Conservation (phyloP, 2,329 filamentous ascomycete genomes). For the Aspergillus novofumigatus region DNA sequence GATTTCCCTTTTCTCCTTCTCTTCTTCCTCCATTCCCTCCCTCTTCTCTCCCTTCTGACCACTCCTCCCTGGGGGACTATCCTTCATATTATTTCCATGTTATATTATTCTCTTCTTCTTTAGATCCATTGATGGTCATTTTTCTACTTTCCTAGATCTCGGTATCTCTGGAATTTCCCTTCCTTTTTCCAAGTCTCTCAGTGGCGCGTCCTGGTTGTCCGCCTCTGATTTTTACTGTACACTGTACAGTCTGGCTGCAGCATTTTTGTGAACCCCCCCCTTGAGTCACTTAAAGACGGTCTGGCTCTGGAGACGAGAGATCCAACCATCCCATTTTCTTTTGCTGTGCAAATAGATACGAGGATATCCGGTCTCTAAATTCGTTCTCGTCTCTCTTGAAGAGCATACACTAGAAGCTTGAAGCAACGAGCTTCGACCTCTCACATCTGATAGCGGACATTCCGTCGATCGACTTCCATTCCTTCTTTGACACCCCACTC, state of each 20-base stretch:
- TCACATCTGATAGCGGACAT: constrained; percentile 27
- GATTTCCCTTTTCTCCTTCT: constrained; percentile 1
- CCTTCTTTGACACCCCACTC: constrained; percentile 23
- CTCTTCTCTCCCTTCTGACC: constrained; percentile 8
- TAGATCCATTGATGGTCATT: constrained; percentile 3
- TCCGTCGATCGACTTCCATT: constrained; percentile 30
- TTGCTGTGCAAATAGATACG: constrained; percentile 27
- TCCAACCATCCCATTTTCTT: constrained; percentile 6
- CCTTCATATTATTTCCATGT: constrained; percentile 19
- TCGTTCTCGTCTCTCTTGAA: constrained; percentile 19
- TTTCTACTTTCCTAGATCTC: constrained; percentile 17
- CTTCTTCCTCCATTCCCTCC: constrained; percentile 6
- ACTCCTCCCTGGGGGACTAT: constrained; percentile 13
- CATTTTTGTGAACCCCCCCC: constrained; percentile 13
- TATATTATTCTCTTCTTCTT: constrained; percentile 18
- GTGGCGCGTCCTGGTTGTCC: constrained; percentile 38
- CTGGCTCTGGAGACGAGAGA: constrained; percentile 8
- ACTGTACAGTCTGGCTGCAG: constrained; percentile 16
- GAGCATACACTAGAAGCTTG: constrained; percentile 1
- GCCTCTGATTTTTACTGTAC: constrained; percentile 29
- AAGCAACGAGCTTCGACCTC: not conserved
- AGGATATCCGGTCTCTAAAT: constrained; percentile 14
- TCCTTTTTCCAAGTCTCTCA: constrained; percentile 8
- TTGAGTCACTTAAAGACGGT: constrained; percentile 16
- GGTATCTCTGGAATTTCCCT: constrained; percentile 28